These are phyloP conservation scores for Nakataea oryzae DNA, from an alignment of 2,329 filamentous ascomycete species.

Conservation along the genomic window DNA sequence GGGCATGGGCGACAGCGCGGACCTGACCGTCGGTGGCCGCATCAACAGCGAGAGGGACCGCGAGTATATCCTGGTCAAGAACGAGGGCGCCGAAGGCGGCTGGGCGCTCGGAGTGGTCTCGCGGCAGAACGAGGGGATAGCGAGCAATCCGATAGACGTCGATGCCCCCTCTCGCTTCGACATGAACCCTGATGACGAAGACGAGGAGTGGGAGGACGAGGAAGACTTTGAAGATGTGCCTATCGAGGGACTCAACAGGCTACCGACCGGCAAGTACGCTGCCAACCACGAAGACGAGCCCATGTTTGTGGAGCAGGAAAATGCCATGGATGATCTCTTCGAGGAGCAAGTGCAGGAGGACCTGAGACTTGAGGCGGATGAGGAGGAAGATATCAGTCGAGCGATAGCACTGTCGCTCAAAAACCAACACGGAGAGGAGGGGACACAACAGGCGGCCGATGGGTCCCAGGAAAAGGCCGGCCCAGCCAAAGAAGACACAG, in stretches of 20 bases:
- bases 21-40: slow-evolving; percentile 57
- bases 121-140: slow-evolving; percentile 69
- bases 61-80: slow-evolving; percentile 94
- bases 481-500: slow-evolving; percentile 23
- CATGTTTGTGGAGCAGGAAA: slow-evolving; percentile 39
- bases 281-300: slow-evolving; percentile 33
- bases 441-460: slow-evolving; percentile 5
- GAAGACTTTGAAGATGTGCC: slow-evolving; percentile 89
- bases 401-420: slow-evolving; percentile 81
- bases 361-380: slow-evolving; percentile 16
- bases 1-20: slow-evolving; percentile 66
- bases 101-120: slow-evolving; percentile 94
- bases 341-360: slow-evolving; percentile 15
- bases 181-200: slow-evolving; percentile 46
- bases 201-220: slow-evolving; percentile 59
- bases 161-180: slow-evolving; percentile 55
- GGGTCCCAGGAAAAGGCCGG: slow-evolving; percentile 23
- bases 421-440: slow-evolving; percentile 38
- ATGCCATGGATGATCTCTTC: slow-evolving; percentile 19
- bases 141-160: slow-evolving; percentile 85
- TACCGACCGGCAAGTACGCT: slow-evolving; percentile 47
- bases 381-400: slow-evolving; percentile 56
- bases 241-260: slow-evolving; percentile 76
- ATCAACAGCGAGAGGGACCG: slow-evolving; percentile 79
- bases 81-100: slow-evolving; percentile 86